Evolutionary conservation across 495 filamentous ascomycete species (phyloP).

Genomic region (Cenococcum geophilum): DNA sequence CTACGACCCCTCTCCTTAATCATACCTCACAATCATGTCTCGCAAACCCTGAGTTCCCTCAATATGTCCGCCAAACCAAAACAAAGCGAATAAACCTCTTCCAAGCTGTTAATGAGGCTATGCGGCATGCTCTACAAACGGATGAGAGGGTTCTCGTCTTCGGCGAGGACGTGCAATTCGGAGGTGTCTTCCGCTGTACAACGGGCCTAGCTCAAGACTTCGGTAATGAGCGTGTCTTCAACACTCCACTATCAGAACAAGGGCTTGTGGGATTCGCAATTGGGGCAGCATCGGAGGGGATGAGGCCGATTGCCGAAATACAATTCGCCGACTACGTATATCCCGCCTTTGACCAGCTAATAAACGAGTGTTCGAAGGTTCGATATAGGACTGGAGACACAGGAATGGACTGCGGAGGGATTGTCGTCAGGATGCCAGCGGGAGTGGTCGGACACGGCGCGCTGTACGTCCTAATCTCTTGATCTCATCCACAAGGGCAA

Average conservation of each 20-base stretch:
- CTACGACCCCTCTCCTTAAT: conserved; percentile 69
- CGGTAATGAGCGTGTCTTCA: conserved; percentile 87
- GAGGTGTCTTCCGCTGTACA: conserved; percentile 92
- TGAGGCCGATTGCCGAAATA: conserved; percentile 91
- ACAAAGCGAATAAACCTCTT: conserved; percentile 86
- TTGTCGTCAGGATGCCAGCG: conserved; percentile 91
- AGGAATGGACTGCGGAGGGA: conserved; percentile 43
- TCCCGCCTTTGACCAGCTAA: conserved; percentile 94
- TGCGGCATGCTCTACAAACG: conserved; percentile 71
- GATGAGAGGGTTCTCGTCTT: conserved; percentile 87
- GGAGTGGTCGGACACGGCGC: conserved; percentile 95
- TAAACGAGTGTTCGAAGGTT: conserved; percentile 94
- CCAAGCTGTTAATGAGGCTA: conserved; percentile 84
- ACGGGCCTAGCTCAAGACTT: conserved; percentile 84
- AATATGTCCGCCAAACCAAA: conserved; percentile 56
- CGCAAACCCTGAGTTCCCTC: conserved; percentile 55
- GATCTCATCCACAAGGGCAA: too few species aligned
- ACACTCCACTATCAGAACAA: conserved; percentile 90
- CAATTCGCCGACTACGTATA: conserved; percentile 98
- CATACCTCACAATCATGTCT: conserved; percentile 69
- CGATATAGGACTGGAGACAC: conserved; percentile 76
- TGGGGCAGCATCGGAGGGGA: conserved; percentile 81
- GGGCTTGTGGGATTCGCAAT: conserved; percentile 93
- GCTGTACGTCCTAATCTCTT: conserved; percentile 48
- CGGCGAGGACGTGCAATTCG: conserved; percentile 95